Evolutionary conservation across 345 rosid genomes (phyloP), one percentile per base, ranked within the genome.

Genomic region (Rubroshorea leprosula): DNA sequence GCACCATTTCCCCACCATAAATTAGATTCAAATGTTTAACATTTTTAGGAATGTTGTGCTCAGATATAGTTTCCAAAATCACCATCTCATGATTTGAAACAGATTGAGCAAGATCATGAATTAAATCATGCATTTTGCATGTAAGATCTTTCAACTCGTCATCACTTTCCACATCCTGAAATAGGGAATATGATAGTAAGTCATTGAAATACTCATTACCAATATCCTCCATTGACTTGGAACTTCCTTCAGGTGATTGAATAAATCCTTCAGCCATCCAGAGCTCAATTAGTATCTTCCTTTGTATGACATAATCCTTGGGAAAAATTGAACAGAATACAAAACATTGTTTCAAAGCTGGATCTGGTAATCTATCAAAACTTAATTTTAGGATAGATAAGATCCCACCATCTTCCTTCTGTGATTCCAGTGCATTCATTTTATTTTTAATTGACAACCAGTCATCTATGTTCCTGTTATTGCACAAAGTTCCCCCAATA

Each of bases 191-290:
- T 13, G 54, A 14, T 22, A 65, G 51, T 15, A 74, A 54, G 25
- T 5, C 7, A 27, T 62, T 38, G 31, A 74, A 74, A 49, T 54
- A 69, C 29, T 53, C 14, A 26, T 46, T 29, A 11, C 78, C 74
- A 5, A 25, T 6, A 4, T 47, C 58, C 39, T 64, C 66, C n/a
- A 14, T 21, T 1, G 17, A 35, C 31, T 6, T n/a, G n/a, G 43
- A 6, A 16, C 22, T 58, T 13, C 19, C 29, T 11, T 22, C 0
- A 5, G n/a, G 6, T 9, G 35, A 45, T 12, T 48, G 35, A 49
- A 72, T 25, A 23, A 49, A 72, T 0, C 72, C 72, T 49, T 63
- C 39, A 39, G 72, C 72, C 65, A 72, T 67, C 76, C 76, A 72
- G 6, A 58, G 27, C 9, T 51, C 58, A 26, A 70, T 49, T 25